phyloP scores from a whole-genome alignment of 129 eudicot species.

The Centaurea solstitialis region DNA sequence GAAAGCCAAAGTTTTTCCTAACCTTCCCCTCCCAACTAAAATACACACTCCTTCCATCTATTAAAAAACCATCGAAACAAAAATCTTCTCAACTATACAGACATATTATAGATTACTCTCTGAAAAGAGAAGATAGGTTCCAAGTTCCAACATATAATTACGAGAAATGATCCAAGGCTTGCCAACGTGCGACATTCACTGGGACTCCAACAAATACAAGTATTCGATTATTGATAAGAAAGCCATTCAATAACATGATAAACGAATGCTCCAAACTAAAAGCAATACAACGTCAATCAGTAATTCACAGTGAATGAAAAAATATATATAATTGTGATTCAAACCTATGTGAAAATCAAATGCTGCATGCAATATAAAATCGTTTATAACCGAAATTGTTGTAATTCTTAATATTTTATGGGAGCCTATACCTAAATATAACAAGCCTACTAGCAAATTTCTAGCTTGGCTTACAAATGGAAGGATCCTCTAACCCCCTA shows the following conservation, averaged over 20 bases:
- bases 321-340: not conserved
- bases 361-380: too few relatives aligned
- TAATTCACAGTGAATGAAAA: conserved; percentile 2
- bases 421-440: not conserved
- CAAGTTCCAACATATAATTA: not conserved
- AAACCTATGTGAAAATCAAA: not conserved
- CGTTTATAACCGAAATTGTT: too few relatives aligned
- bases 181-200: not conserved
- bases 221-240: not conserved
- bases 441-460: not conserved
- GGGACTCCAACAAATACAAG: not conserved
- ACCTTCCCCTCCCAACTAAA: too few relatives aligned
- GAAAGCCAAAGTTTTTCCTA: too few relatives aligned
- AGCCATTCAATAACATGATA: not conserved
- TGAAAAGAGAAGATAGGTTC: not conserved
- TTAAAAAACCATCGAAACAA: too few relatives aligned
- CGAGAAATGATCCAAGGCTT: not conserved
- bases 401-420: too few relatives aligned
- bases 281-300: not conserved
- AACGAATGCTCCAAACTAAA: not conserved
- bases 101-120: not conserved
- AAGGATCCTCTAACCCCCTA: not conserved
- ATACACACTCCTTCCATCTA: too few relatives aligned
- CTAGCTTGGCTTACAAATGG: not conserved
- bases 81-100: too few relatives aligned